Percentiles rank a stretch among this genome's conserved stretches.
Evolutionary conservation across 805 yeast genomes (phyloP).

Genomic region (Lachancea dasiensis): DNA sequence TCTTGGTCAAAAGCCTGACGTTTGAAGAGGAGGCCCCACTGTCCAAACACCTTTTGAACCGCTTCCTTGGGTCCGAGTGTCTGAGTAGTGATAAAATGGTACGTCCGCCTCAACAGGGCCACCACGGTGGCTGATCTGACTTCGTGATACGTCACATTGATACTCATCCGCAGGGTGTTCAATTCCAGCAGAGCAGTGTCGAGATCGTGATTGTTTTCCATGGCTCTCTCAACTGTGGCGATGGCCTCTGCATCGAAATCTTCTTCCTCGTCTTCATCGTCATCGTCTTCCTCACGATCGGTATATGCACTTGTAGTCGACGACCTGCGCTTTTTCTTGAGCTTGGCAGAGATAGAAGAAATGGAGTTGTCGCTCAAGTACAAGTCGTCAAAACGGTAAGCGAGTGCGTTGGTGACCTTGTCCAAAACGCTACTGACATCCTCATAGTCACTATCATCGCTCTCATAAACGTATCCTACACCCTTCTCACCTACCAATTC

Average conservation of each 20-base stretch:
- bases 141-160: conserved; percentile 92
- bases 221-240: conserved; percentile 87
- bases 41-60: conserved; percentile 61
- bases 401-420: conserved; percentile 31
- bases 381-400: conserved; percentile 43
- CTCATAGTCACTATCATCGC: conserved; percentile 31
- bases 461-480: conserved; percentile 34
- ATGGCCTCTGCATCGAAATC: conserved; percentile 85
- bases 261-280: conserved; percentile 51
- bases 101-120: conserved; percentile 64
- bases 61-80: conserved; percentile 76
- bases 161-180: conserved; percentile 93
- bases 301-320: conserved; percentile 40
- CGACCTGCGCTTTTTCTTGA: conserved; percentile 40
- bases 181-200: conserved; percentile 91
- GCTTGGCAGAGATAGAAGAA: conserved; percentile 42
- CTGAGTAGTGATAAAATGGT: conserved; percentile 69
- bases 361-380: conserved; percentile 55
- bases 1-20: conserved; percentile 79
- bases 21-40: conserved; percentile 76
- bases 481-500: conserved; percentile 35
- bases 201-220: conserved; percentile 85
- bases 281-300: conserved; percentile 41
- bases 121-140: conserved; percentile 75
- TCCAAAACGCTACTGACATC: conserved; percentile 20